phyloP scores from a whole-genome alignment of 768 basidiomycete genomes.

The Hysterangium stoloniferum region DNA sequence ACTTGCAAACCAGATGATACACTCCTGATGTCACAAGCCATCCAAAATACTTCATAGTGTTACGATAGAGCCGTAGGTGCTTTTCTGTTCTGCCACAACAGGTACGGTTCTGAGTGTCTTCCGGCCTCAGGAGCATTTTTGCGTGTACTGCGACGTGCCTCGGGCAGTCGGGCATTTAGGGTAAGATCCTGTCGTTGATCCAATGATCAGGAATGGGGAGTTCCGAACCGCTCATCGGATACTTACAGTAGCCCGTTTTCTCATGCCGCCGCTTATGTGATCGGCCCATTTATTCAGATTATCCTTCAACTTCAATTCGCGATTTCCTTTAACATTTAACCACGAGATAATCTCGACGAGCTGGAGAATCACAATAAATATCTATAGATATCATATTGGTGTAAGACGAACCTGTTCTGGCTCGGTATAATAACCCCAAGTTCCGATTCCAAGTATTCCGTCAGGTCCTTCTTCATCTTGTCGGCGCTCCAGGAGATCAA shows the following conservation, averaged over 20 bases:
- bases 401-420: slow-evolving; percentile 66
- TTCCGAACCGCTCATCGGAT: background rate
- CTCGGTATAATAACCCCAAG: slow-evolving; percentile 90
- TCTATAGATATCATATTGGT: background rate
- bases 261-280: slow-evolving; percentile 73
- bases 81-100: slow-evolving; percentile 81
- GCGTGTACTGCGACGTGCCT: slow-evolving; percentile 73
- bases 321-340: slow-evolving; percentile 87
- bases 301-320: slow-evolving; percentile 76
- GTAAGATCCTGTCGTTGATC: slow-evolving; percentile 50
- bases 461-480: slow-evolving; percentile 75
- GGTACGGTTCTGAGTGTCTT: slow-evolving; percentile 65
- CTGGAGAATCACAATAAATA: slow-evolving; percentile 33
- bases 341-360: slow-evolving; percentile 77
- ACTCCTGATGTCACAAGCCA: background rate
- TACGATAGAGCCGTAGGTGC: slow-evolving; percentile 34
- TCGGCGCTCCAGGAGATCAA: slow-evolving; percentile 48
- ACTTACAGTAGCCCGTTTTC: slow-evolving; percentile 67
- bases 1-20: background rate
- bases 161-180: slow-evolving; percentile 60
- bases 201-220: slow-evolving; percentile 10
- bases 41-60: background rate
- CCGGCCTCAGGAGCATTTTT: slow-evolving; percentile 53
- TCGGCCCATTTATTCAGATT: slow-evolving; percentile 76
- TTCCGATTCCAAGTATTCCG: slow-evolving; percentile 60